A percentile compares a stretch with the other conserved stretches of the same genome.
Conservation (phyloP, 2,329 filamentous ascomycete genomes). For the Parastagonospora avenae region DNA sequence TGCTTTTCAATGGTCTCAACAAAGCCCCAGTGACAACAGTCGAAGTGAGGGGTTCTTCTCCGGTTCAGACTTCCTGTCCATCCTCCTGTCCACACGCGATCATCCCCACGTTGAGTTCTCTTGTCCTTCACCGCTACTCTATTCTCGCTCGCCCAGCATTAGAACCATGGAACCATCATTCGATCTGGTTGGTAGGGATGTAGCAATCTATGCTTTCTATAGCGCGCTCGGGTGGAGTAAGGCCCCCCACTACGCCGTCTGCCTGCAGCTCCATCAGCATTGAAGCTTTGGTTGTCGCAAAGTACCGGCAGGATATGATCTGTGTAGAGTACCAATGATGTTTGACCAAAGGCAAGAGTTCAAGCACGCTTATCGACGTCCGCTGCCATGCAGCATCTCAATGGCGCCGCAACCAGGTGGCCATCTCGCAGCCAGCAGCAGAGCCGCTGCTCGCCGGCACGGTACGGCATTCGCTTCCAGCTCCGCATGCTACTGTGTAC, state of each 20-base stretch:
- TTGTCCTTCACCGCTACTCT: constrained; percentile 42
- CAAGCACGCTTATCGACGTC: constrained; percentile 21
- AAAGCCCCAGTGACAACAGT: constrained; percentile 19
- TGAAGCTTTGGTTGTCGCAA: constrained; percentile 14
- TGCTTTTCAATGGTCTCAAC: constrained; percentile 29
- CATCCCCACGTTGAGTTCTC: constrained; percentile 6
- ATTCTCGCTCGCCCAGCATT: constrained; percentile 23
- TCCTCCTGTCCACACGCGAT: constrained; percentile 32
- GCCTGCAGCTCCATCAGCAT: constrained; percentile 15
- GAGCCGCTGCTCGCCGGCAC: constrained; percentile 39
- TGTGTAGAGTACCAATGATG: not conserved
- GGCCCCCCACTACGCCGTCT: constrained; percentile 31
- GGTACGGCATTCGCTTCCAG: constrained; percentile 33
- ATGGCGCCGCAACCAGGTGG: constrained; percentile 26
- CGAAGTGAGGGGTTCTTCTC: constrained; percentile 29
- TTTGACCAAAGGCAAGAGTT: not conserved
- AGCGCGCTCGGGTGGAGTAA: constrained; percentile 26
- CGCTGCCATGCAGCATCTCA: constrained; percentile 31
- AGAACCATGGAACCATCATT: constrained; percentile 2
- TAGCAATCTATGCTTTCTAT: constrained; percentile 30
- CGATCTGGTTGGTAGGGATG: constrained; percentile 20
- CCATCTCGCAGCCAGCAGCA: constrained; percentile 32
- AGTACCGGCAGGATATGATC: constrained; percentile 12
- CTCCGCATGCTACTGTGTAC: constrained; percentile 22
- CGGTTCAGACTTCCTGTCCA: constrained; percentile 25